These are phyloP conservation scores for Quercus alba DNA, from an alignment of 306 rosid species.

Conservation along the genomic window DNA sequence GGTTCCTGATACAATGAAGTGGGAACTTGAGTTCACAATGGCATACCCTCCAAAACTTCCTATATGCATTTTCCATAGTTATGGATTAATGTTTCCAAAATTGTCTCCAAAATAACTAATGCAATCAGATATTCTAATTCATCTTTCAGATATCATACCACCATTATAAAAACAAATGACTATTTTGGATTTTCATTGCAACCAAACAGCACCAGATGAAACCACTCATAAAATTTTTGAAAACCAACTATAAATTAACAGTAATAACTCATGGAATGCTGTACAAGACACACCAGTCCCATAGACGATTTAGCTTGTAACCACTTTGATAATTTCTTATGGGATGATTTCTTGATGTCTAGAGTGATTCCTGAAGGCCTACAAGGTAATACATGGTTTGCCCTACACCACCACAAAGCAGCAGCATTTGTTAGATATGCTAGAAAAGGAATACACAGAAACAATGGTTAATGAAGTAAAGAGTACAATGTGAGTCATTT, in stretches of 20 bases:
- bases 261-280: not conserved
- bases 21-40: not conserved
- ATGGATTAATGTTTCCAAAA: not conserved
- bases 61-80: not conserved
- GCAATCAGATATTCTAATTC: not conserved
- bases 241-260: not conserved
- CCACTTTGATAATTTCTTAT: slow-evolving; percentile 93
- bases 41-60: not conserved
- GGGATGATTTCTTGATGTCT: slow-evolving; percentile 87
- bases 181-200: not conserved
- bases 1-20: not conserved
- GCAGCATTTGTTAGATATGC: slow-evolving; percentile 8
- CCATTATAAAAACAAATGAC: not conserved
- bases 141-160: not conserved
- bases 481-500: not conserved
- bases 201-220: not conserved
- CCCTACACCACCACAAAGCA: slow-evolving; percentile 43
- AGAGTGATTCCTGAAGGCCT: slow-evolving; percentile 80
- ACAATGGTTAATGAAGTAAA: not conserved
- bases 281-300: slow-evolving; percentile 62
- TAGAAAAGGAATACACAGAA: not conserved
- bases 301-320: slow-evolving; percentile 71
- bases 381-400: slow-evolving; percentile 83
- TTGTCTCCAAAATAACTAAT: not conserved
- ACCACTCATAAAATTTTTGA: not conserved